Percentiles rank a stretch among this genome's conserved stretches.
These are phyloP conservation scores for Aspergillaceae sp. DNA, from an alignment of 2,329 filamentous ascomycete genomes.

Conservation along the genomic window DNA sequence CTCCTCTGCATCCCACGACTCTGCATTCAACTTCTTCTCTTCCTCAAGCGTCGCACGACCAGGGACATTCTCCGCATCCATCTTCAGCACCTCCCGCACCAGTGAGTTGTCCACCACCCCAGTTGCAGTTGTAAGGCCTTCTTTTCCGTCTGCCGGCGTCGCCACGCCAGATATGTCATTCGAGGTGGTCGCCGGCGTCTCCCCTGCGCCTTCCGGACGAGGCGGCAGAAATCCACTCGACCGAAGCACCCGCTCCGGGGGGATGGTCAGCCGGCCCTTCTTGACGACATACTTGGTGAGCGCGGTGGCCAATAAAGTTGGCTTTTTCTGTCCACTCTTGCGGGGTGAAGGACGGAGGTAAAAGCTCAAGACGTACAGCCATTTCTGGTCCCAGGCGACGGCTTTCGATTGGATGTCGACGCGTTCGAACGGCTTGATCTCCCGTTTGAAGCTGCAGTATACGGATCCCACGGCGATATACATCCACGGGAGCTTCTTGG, in stretches of 20 bases:
- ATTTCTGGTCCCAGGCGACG: constrained; percentile 70
- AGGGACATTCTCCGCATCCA: constrained; percentile 23
- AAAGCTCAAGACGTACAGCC: constrained; percentile 67
- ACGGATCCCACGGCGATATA: constrained; percentile 64
- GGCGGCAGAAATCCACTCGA: constrained; percentile 66
- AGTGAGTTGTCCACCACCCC: constrained; percentile 31
- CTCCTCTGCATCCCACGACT: constrained; percentile 29
- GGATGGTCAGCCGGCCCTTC: constrained; percentile 70
- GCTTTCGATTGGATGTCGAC: constrained; percentile 69
- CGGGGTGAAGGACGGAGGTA: constrained; percentile 49
- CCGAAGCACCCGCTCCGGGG: constrained; percentile 66
- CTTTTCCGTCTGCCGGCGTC: constrained; percentile 25
- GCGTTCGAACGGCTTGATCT: constrained; percentile 59
- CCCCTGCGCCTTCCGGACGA: constrained; percentile 50
- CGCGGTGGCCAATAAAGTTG: constrained; percentile 59
- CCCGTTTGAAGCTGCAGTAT: constrained; percentile 62
- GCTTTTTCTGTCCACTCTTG: constrained; percentile 43
- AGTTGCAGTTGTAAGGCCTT: constrained; percentile 20
- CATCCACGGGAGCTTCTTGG: constrained; percentile 40
- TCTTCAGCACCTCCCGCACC: constrained; percentile 28
- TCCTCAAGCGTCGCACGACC: constrained; percentile 20
- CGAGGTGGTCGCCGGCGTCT: constrained; percentile 13
- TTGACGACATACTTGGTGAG: constrained; percentile 78
- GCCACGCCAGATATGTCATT: constrained; percentile 22
- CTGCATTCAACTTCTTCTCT: constrained; percentile 23